These are phyloP conservation scores for Nicotiana sylvestris DNA, from an alignment of 257 asterid genomes.

Conservation along the genomic window DNA sequence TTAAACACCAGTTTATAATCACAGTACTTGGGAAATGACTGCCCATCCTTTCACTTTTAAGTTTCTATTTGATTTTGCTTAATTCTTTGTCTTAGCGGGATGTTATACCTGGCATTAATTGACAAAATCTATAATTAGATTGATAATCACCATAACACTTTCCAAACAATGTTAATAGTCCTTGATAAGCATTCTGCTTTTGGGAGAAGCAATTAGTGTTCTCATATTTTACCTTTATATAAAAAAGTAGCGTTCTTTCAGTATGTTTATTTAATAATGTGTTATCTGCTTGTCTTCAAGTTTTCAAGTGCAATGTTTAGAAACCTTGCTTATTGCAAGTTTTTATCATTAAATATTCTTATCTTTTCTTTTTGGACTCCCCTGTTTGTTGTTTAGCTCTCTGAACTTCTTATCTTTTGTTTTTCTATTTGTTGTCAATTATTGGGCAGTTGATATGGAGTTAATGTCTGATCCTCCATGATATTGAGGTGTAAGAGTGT, in stretches of 20 bases:
- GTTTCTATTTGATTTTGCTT: not conserved
- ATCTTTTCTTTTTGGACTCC: slow-evolving; percentile 2
- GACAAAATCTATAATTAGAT: not conserved
- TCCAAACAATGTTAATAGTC: not conserved
- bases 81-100: not conserved
- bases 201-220: not conserved
- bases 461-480: not conserved
- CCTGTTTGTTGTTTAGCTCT: not conserved
- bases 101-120: not conserved
- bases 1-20: not conserved
- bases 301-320: not conserved
- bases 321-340: not conserved
- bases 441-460: not conserved
- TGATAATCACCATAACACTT: not conserved
- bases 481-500: not conserved
- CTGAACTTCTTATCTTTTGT: not conserved
- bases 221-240: no score
- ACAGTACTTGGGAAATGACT: not conserved
- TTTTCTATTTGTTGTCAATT: not conserved
- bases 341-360: not conserved
- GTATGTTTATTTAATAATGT: not conserved
- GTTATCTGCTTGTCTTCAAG: not conserved
- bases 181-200: not conserved
- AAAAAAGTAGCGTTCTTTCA: not conserved
- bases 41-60: not conserved